Evolutionary conservation across 140 eudicot species (phyloP).

Genomic region (Erigeron philadelphicus): DNA sequence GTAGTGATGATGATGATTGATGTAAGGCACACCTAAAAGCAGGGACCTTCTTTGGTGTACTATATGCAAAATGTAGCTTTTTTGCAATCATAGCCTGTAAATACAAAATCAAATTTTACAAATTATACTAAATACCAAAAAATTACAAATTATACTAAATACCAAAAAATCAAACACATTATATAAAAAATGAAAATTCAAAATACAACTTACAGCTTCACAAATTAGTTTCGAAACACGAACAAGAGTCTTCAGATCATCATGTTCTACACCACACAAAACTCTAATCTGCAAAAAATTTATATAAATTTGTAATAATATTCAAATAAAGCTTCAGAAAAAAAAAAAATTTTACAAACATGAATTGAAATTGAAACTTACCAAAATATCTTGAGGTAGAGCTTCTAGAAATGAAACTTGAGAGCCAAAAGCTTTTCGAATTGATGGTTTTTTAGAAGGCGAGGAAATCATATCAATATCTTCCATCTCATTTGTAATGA

Average conservation of each 20-base stretch:
- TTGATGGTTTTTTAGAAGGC: constrained; percentile 46
- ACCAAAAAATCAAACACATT: too few relatives aligned
- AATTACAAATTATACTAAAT: too few relatives aligned
- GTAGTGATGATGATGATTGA: constrained; percentile 27
- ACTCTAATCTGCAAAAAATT: constrained; percentile 50
- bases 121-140: neutral
- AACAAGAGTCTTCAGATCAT: constrained; percentile 64
- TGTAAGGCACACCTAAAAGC: constrained; percentile 36
- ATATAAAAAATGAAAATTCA: neutral
- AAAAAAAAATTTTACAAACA: neutral
- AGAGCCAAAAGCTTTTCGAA: constrained; percentile 9
- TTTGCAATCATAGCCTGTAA: constrained; percentile 71
- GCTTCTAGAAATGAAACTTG: constrained; percentile 52
- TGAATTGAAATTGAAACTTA: constrained; percentile 27
- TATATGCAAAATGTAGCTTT: constrained; percentile 57
- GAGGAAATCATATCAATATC: constrained; percentile 25
- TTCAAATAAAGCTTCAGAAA: neutral
- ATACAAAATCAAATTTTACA: neutral
- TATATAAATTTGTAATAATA: too few relatives aligned
- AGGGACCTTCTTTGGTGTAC: constrained; percentile 57
- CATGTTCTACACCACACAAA: constrained; percentile 76
- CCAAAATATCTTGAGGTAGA: constrained; percentile 72
- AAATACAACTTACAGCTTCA: constrained; percentile 60
- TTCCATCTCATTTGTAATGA: constrained; percentile 32
- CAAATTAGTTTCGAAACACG: constrained; percentile 53